Base-by-base conservation (phyloP, 2,329 filamentous ascomycete species). In the Rhinocladiella mackenziei region DNA sequence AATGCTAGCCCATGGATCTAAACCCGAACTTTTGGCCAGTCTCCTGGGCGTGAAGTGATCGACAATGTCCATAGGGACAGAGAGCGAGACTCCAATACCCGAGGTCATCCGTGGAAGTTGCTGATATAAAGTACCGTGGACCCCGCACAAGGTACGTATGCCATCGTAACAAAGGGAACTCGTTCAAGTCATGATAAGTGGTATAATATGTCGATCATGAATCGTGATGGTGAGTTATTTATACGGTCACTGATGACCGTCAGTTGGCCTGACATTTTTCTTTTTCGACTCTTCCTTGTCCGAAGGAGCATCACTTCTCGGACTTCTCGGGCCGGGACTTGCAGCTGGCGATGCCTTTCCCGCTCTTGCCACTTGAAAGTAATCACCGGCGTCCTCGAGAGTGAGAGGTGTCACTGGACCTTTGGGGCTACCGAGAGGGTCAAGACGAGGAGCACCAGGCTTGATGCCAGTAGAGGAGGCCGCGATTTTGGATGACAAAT, bases 321-420 rank as follows among this genome's bases (percentile, higher is more conserved):
- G 48, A 30, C 48, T 54, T 15, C 49, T 30, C 15, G 38, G 19
- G n/a, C 54, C 48, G 18, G 59, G 52, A 15, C 66, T 65, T 5
- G 62, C 60, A 4, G 60, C 58, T 6, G 53, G 53, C 7, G 55
- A 55, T 6, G 46, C 17, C 34, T 52, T 56, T 10, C 53, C 53
- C 9, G 42, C 49, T 35, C 49, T 43, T 15, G 32, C 51, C 4
- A 54, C 47, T 33, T 46, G 37, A 8, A 72, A 58, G 43, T 71
- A 72, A 37, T 64, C 65, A 30, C 51, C 55, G n/a, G 46, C 53
- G 42, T 65, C 62, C 5, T 62, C 58, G 6, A 72, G 58, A 1
- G 60, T 64, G 35, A 72, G 55, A 9, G 69, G 69, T 3, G 69
- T 72, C 25, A 72, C 69, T 0, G 68, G 67, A 2, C 69, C 69